Base-by-base conservation (phyloP, 2,329 filamentous ascomycete species). In the Scytalidium lignicola region DNA sequence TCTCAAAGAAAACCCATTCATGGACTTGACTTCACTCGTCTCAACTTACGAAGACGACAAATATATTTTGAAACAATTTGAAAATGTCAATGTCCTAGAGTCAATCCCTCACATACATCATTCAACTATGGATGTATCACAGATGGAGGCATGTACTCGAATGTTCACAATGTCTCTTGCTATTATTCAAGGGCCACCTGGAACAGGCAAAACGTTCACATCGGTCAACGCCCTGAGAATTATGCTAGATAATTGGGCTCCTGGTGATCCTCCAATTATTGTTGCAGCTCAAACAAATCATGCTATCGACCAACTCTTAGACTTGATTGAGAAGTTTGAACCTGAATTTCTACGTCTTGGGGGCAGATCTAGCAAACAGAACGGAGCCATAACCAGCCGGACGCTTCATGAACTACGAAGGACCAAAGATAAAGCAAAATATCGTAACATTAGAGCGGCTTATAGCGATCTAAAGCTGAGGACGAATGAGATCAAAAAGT, bases 241-340 rank as follows among this genome's bases (percentile, higher is more conserved):
- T 1, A 70, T 91, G 47, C 70, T 89, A 0, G 67, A 74, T 1
- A 88, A 86, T 47, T 74, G 80, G 59, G 62, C 65, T 2, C 58
- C 62, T 1, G 71, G 67, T 0, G 80, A 85, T 50, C 76, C 83
- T 8, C 88, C 88, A 0, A 83, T 96, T 23, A 75, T 96, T 18
- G 74, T 96, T 3, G 79, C 90, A 0, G 90, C 89, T 7, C 90
- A 96, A 59, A 96, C 90, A 0, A 96, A 96, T 51, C 90, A 96
- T 65, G 90, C 90, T 0, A 70, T 96, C 0, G 90, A 96, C 58
- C 90, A 96, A 62, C 72, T 96, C 0, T 71, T 96, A 0, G 62
- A 60, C 28, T 59, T 64, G 41, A 52, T 66, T 15, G 26, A 58
- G 10, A 41, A 43, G 5, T 86, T 85, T 56, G 83, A 86, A 57